phyloP scores from a whole-genome alignment of 805 yeast genomes.

The Kodamaea neixiangensis region DNA sequence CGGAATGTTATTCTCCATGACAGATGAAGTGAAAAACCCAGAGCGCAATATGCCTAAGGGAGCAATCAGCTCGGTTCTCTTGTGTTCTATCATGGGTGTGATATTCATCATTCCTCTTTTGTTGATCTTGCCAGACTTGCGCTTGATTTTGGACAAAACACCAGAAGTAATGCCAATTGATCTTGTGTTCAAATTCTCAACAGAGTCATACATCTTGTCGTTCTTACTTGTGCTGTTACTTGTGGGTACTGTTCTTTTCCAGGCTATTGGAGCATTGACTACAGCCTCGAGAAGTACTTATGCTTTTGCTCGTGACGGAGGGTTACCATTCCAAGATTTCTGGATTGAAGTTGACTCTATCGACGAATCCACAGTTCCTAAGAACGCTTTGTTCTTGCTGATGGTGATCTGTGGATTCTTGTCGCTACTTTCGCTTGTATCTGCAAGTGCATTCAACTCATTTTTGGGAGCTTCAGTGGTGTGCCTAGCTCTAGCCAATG shows the following conservation, averaged over 20 bases:
- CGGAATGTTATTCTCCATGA: conserved; percentile 77
- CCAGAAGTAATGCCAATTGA: conserved; percentile 79
- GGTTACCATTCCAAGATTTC: conserved; percentile 61
- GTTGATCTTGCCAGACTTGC: conserved; percentile 68
- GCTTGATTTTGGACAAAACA: conserved; percentile 52
- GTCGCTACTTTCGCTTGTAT: conserved; percentile 66
- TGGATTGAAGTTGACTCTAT: conserved; percentile 67
- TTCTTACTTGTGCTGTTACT: conserved; percentile 66
- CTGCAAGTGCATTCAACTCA: conserved; percentile 77
- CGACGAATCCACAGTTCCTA: conserved; percentile 63
- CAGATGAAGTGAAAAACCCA: conserved; percentile 79
- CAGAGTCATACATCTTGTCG: conserved; percentile 68
- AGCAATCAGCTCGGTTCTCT: conserved; percentile 60
- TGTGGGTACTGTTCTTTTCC: conserved; percentile 70
- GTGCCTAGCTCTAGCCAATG: conserved; percentile 71
- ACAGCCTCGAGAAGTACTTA: conserved; percentile 82
- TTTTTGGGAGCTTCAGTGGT: conserved; percentile 83
- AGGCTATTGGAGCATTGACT: conserved; percentile 77
- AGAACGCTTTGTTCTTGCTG: conserved; percentile 65
- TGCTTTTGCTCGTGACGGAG: conserved; percentile 82
- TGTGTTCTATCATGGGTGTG: conserved; percentile 69
- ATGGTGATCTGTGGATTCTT: conserved; percentile 60
- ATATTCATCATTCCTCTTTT: conserved; percentile 72
- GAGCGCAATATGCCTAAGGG: conserved; percentile 77
- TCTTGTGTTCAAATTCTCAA: conserved; percentile 68